Percentiles rank a stretch among this genome's conserved stretches.
Conservation (phyloP, 176 grass and related monocot species). For the Paspalum notatum region DNA sequence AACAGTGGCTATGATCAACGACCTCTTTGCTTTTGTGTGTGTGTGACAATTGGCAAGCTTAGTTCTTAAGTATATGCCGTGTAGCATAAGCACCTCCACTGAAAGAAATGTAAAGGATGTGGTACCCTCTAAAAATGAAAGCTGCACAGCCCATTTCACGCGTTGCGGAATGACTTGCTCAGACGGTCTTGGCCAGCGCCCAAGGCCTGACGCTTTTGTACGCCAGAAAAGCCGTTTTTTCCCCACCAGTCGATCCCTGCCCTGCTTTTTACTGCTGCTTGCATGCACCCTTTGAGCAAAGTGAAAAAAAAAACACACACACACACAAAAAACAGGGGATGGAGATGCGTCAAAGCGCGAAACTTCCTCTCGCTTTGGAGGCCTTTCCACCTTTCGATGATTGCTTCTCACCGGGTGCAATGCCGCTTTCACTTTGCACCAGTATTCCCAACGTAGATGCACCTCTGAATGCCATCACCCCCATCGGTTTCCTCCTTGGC, state of each 20-base stretch:
- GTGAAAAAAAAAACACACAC: neutral
- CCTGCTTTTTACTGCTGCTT: constrained; percentile 23
- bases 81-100: neutral
- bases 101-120: neutral
- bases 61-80: neutral
- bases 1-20: no score
- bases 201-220: neutral
- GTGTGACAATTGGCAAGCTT: no score
- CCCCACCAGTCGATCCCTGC: neutral
- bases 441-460: neutral
- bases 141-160: neutral
- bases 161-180: constrained; percentile 9
- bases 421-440: constrained; percentile 10
- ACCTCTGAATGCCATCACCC: neutral
- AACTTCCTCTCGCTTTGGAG: constrained; percentile 49
- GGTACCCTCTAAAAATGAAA: neutral
- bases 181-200: neutral
- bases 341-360: constrained; percentile 13
- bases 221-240: constrained; percentile 21
- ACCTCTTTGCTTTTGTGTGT: no score
- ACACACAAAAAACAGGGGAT: neutral
- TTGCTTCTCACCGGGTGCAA: constrained; percentile 35
- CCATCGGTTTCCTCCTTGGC: neutral
- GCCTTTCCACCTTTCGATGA: constrained; percentile 37
- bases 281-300: constrained; percentile 39